A percentile compares a stretch with the other conserved stretches of the same genome.
Conservation (phyloP, 306 rosid genomes). For the Medicago truncatula region MtrunA17r5.0-ANR NC_053049.1:11636001-11636500, state of each 20-base stretch:
- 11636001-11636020: slow-evolving; percentile 56
- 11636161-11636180: slow-evolving; percentile 73
- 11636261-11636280: slow-evolving; percentile 60
- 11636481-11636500: background rate
- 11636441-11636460: no score
- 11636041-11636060: slow-evolving; percentile 75
- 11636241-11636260: slow-evolving; percentile 70
- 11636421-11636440: background rate
- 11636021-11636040: slow-evolving; percentile 57
- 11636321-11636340: slow-evolving; percentile 73
- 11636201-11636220: slow-evolving; percentile 68
- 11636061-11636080: slow-evolving; percentile 63
- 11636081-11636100: slow-evolving; percentile 66
- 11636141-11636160: slow-evolving; percentile 72
- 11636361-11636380: background rate
- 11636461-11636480: no score
- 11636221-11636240: slow-evolving; percentile 78
- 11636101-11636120: slow-evolving; percentile 63
- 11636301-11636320: slow-evolving; percentile 67
- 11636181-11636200: slow-evolving; percentile 67
- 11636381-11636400: background rate
- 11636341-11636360: slow-evolving; percentile 45
- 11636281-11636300: slow-evolving; percentile 60
- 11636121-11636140: slow-evolving; percentile 78
- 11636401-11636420: background rate